Base-by-base conservation (phyloP, 345 rosid species). In the Syzygium grande region DNA sequence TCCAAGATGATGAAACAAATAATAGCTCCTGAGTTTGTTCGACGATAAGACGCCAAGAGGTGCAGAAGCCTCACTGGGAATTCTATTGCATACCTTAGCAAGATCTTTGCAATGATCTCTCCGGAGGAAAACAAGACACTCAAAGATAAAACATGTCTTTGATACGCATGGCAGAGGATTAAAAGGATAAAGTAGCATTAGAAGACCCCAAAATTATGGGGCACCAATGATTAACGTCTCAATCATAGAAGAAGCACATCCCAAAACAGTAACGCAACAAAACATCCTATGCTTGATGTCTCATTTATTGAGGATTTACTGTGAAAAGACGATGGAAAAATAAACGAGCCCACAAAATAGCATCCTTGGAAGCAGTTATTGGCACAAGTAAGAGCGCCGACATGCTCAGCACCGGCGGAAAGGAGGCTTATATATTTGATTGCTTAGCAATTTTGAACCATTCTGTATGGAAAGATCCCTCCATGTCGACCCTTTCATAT, bases 371-470 rank as follows among this genome's bases (percentile, higher is more conserved):
- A 19, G 49, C 83, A 38, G 83, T 73, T 38, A 73, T 73, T 73
- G 83, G 83, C 83, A 38, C 12, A 4, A 38, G 13, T 3, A 38
- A 21, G 25, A 34, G 49, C 27, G 14, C 83, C 11, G 27, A 23
- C 49, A 73, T 3, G 11, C 27, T 3, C 25, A 3, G 83, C 27
- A 16, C 73, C 73, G 13, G 29, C 17, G 19, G 73, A 61, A 61
- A 61, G 49, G 41, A 29, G 53, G 22, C 87, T 51, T 85, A 95
- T 43, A 89, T 91, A 93, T 93, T 95, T 38, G 90, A 90, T 91
- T 93, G 93, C 88, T 91, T 95, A 59, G 99, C 98, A 86, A 92
- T 94, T 95, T 97, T 97, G 93, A 95, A 97, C 99, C 99, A 98
- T 89, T 98, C 99, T 2, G 99, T 96, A 58, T 98, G 99, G 96